Conservation (phyloP, 352 stramenopile genomes). For the Pythium aristosporum region DNA sequence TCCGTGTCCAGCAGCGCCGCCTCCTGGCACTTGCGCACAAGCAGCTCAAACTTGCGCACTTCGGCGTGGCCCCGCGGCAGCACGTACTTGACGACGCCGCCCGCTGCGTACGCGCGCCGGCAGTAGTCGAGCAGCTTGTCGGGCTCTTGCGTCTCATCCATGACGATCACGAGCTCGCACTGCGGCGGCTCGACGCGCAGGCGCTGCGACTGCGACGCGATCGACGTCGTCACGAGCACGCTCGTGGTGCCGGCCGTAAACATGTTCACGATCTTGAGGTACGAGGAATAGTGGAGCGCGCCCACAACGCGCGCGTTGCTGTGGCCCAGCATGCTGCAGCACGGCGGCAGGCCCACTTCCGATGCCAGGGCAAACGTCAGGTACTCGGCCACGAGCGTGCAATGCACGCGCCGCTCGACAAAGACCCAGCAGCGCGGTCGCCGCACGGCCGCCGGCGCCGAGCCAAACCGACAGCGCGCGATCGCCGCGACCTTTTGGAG, state of each 20-base stretch:
- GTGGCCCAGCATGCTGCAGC: slow-evolving; percentile 75
- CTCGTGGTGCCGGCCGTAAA: slow-evolving; percentile 53
- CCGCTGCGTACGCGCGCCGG: slow-evolving; percentile 37
- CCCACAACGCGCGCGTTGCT: slow-evolving; percentile 64
- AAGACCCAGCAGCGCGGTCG: slow-evolving; percentile 54
- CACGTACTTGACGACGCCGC: slow-evolving; percentile 73
- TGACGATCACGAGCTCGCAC: slow-evolving; percentile 72
- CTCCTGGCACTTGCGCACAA: slow-evolving; percentile 66
- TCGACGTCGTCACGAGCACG: slow-evolving; percentile 78
- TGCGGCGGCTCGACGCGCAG: slow-evolving; percentile 37
- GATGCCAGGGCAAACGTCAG: slow-evolving; percentile 42
- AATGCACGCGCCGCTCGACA: slow-evolving; percentile 67
- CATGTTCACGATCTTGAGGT: slow-evolving; percentile 64
- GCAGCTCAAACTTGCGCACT: slow-evolving; percentile 57
- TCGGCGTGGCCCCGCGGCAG: slow-evolving; percentile 36
- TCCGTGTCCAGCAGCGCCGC: slow-evolving; percentile 39
- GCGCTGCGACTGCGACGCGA: slow-evolving; percentile 55
- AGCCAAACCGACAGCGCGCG: slow-evolving; percentile 41
- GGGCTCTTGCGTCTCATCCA: slow-evolving; percentile 74
- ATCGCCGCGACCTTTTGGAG: slow-evolving; percentile 58
- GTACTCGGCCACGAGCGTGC: slow-evolving; percentile 75
- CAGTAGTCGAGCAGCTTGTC: slow-evolving; percentile 74
- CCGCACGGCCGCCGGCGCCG: slow-evolving; percentile 29
- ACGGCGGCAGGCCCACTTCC: slow-evolving; percentile 45
- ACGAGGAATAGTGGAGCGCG: slow-evolving; percentile 60